phyloP scores from a whole-genome alignment of 345 rosid species.

The Cardamine occulta region DNA sequence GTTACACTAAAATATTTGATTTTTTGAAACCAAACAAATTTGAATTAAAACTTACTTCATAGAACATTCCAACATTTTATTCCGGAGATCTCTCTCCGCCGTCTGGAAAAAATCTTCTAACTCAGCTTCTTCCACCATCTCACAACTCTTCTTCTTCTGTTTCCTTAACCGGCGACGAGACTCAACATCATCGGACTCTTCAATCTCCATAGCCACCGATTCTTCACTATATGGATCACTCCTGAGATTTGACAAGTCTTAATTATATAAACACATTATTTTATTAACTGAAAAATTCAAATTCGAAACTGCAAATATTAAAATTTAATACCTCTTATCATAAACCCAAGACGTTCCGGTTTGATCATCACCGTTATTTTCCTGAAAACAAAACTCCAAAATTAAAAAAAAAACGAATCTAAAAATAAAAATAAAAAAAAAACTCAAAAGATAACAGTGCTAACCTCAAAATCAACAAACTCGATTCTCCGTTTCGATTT shows the following conservation, averaged over 20 bases:
- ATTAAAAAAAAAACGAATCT: background rate
- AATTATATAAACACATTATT: too few relatives aligned
- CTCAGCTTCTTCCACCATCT: slow-evolving; percentile 31
- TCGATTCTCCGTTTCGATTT: slow-evolving; percentile 38
- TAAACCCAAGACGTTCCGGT: slow-evolving; percentile 35
- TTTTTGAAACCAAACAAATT: background rate
- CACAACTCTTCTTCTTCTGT: background rate
- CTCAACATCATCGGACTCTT: slow-evolving; percentile 17
- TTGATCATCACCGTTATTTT: slow-evolving; percentile 21
- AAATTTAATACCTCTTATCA: slow-evolving; percentile 17
- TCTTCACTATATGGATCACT: slow-evolving; percentile 7
- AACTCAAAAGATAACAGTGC: background rate
- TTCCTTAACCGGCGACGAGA: slow-evolving; percentile 23
- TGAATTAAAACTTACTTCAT: slow-evolving; percentile 11
- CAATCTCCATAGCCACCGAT: slow-evolving; percentile 15
- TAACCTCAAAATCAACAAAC: slow-evolving; percentile 22
- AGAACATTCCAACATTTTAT: slow-evolving; percentile 26
- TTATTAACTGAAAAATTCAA: background rate
- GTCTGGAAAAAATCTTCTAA: slow-evolving; percentile 28
- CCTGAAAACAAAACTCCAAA: background rate
- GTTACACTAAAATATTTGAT: background rate
- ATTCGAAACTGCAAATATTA: slow-evolving; percentile 8
- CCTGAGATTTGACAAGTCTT: background rate
- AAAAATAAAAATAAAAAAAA: background rate
- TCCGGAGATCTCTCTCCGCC: slow-evolving; percentile 36